These are phyloP conservation scores for Lactarius pseudohatsudake DNA, from an alignment of 768 basidiomycete genomes.

Conservation along the genomic window DNA sequence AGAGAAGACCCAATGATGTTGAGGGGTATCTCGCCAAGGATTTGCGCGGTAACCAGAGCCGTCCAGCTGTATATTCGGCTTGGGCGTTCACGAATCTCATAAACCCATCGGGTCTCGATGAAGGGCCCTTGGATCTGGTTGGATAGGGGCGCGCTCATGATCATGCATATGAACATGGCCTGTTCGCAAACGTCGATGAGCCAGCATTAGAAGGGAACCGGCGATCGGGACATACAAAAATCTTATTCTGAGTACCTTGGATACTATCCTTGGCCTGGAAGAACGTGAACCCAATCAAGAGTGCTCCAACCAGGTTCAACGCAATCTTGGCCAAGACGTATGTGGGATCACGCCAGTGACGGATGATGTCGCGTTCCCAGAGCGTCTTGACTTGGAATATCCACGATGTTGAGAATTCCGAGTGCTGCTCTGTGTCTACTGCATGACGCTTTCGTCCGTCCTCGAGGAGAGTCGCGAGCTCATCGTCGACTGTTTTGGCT, in stretches of 20 bases:
- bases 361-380: conserved; percentile 34
- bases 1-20: conserved; percentile 44
- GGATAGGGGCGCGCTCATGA: conserved; percentile 39
- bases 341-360: conserved; percentile 43
- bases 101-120: conserved; percentile 41
- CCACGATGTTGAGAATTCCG: conserved; percentile 43
- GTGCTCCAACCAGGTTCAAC: conserved; percentile 37
- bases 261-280: conserved; percentile 39
- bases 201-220: not conserved
- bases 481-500: conserved; percentile 32
- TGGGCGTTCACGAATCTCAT: conserved; percentile 44
- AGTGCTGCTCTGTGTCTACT: conserved; percentile 31
- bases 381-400: conserved; percentile 38
- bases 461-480: conserved; percentile 44
- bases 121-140: conserved; percentile 46
- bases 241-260: conserved; percentile 45
- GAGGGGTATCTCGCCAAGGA: conserved; percentile 45
- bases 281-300: conserved; percentile 47
- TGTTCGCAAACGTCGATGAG: conserved; percentile 10
- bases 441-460: conserved; percentile 36
- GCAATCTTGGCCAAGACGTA: conserved; percentile 43
- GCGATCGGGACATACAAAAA: conserved; percentile 39
- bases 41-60: conserved; percentile 38
- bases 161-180: conserved; percentile 39
- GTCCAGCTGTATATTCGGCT: conserved; percentile 46